A percentile compares a stretch with the other conserved stretches of the same genome.
Evolutionary conservation across 2,329 filamentous ascomycete species (phyloP).

Genomic region (Claviceps sp.): DNA sequence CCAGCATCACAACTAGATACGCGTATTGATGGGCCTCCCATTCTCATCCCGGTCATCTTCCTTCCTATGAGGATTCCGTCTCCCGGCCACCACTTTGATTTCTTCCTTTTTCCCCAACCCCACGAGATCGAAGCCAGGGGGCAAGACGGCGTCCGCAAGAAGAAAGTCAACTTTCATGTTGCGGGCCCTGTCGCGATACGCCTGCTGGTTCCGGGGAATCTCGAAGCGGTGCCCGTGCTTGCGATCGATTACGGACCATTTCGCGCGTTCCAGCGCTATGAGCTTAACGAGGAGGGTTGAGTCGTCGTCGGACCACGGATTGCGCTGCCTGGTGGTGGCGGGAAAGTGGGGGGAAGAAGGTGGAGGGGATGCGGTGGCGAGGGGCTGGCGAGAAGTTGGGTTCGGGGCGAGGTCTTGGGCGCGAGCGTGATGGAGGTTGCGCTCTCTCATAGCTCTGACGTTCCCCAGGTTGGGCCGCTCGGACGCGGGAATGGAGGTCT

Average conservation of each 20-base stretch:
- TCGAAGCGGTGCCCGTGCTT: slow-evolving; percentile 24
- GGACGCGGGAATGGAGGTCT: background rate
- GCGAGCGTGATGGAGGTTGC: background rate
- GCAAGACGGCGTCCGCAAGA: slow-evolving; percentile 28
- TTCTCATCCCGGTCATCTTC: slow-evolving; percentile 31
- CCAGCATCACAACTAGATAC: background rate
- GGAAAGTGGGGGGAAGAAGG: background rate
- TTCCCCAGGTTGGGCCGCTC: background rate
- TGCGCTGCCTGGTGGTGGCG: slow-evolving; percentile 12
- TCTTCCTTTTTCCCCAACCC: slow-evolving; percentile 37
- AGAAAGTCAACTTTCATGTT: slow-evolving; percentile 41
- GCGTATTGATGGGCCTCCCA: slow-evolving; percentile 26
- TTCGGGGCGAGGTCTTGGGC: no score
- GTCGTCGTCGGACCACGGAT: slow-evolving; percentile 31
- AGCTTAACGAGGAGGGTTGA: slow-evolving; percentile 26
- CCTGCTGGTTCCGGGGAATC: slow-evolving; percentile 36
- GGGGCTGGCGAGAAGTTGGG: background rate
- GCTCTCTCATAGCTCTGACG: background rate
- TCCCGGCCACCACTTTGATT: slow-evolving; percentile 22
- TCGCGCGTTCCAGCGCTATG: slow-evolving; percentile 18
- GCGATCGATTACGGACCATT: slow-evolving; percentile 21
- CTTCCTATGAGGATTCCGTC: slow-evolving; percentile 35
- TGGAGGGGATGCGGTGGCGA: background rate
- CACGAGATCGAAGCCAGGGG: slow-evolving; percentile 35
- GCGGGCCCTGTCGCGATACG: slow-evolving; percentile 44